A percentile compares a stretch with the other conserved stretches of the same genome.
phyloP scores from a whole-genome alignment of 2,329 filamentous ascomycete species.

The Lachnellula arida region DNA sequence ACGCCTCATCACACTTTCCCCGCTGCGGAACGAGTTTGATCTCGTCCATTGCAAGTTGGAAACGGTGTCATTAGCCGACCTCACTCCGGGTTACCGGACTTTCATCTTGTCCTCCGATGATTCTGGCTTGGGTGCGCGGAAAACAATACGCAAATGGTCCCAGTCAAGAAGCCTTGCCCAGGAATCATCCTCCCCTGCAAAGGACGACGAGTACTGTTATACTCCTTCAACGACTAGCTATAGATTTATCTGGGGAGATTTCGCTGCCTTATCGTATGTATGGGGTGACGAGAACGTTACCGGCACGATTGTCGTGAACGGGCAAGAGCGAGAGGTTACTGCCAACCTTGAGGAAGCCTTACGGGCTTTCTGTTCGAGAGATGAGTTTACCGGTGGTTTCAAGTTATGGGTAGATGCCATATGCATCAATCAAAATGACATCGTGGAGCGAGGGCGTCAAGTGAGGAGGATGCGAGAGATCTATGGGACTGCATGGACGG shows the following conservation, averaged over 20 bases:
- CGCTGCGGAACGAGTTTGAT: not conserved
- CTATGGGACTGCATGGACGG: slow-evolving; percentile 5
- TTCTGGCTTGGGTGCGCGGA: not conserved
- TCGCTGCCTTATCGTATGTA: slow-evolving; percentile 33
- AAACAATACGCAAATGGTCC: not conserved
- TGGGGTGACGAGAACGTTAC: slow-evolving; percentile 28
- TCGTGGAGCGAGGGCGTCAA: slow-evolving; percentile 4
- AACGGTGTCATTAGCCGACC: slow-evolving; percentile 1
- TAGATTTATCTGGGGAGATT: slow-evolving; percentile 18
- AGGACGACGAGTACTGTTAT: not conserved
- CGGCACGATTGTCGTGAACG: slow-evolving; percentile 8
- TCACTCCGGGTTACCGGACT: not conserved
- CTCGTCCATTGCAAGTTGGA: slow-evolving; percentile 3
- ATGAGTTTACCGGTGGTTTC: not conserved
- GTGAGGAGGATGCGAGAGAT: slow-evolving; percentile 12
- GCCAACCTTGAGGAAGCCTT: slow-evolving; percentile 8
- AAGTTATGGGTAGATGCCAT: slow-evolving; percentile 16
- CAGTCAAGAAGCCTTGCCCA: not conserved
- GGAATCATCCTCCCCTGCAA: not conserved
- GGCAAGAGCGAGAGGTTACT: not conserved
- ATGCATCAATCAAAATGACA: slow-evolving; percentile 17
- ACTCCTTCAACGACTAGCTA: not conserved
- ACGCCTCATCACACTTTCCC: slow-evolving; percentile 6
- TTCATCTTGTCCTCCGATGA: not conserved
- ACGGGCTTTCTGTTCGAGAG: not conserved